Evolutionary conservation across 257 asterid genomes (phyloP).

Genomic region (Vinca minor): DNA sequence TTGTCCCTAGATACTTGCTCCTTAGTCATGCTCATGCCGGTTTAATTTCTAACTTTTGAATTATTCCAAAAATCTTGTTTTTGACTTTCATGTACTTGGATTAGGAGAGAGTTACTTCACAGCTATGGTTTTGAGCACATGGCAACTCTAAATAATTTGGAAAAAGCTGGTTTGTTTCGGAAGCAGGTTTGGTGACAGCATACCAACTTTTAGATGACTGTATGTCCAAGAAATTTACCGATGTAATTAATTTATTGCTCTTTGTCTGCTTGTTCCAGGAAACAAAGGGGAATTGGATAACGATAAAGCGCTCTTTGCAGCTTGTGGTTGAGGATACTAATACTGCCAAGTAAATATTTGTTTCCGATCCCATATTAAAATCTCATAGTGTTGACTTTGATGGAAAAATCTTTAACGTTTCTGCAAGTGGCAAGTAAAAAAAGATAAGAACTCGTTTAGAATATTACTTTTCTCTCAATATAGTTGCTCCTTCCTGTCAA

Average conservation of each 20-base stretch:
- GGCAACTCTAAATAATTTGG: conserved; percentile 81
- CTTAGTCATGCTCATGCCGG: background rate
- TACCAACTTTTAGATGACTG: background rate
- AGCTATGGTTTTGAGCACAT: conserved; percentile 97
- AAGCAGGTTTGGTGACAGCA: conserved; percentile 65
- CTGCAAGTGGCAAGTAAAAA: too few species aligned
- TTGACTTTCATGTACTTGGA: conserved; percentile 17
- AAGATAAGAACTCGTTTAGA: too few species aligned
- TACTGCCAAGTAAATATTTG: conserved; percentile 61
- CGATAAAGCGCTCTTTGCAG: conserved; percentile 74
- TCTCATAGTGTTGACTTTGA: background rate
- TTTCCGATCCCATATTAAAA: conserved; percentile 2
- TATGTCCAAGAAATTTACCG: background rate
- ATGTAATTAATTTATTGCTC: conserved; percentile 8
- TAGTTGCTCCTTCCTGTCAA: too few species aligned
- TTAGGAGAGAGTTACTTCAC: conserved; percentile 93
- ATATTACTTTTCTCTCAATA: too few species aligned
- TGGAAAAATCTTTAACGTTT: background rate
- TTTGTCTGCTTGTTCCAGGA: conserved; percentile 50
- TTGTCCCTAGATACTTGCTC: background rate
- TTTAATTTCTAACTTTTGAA: background rate
- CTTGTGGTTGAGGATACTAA: conserved; percentile 82
- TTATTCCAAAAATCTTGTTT: background rate
- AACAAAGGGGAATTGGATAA: conserved; percentile 75
- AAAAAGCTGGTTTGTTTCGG: conserved; percentile 79